These are phyloP conservation scores for Ustilago hordei DNA, from an alignment of 1,284 basidiomycete species.

Conservation along the genomic window DNA sequence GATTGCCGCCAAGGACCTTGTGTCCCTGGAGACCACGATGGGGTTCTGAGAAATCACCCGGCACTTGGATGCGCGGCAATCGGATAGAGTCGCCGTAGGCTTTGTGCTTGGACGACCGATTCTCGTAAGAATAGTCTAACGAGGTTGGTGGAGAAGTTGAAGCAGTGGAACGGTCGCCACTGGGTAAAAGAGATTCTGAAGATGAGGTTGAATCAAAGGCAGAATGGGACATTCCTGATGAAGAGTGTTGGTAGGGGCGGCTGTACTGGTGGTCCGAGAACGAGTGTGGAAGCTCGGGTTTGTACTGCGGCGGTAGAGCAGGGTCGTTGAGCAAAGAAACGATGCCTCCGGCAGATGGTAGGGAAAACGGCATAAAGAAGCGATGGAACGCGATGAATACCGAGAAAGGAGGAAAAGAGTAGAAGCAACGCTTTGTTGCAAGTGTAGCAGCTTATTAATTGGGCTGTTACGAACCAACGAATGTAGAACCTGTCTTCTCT, in stretches of 20 bases:
- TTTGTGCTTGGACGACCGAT: conserved; percentile 18
- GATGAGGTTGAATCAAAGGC: conserved; percentile 44
- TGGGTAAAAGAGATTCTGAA: conserved; percentile 48
- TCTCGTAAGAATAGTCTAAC: conserved; percentile 41
- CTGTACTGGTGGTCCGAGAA: conserved; percentile 32
- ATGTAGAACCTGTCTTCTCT: conserved; percentile 31
- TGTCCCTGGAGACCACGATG: conserved; percentile 41
- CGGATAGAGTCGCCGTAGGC: conserved; percentile 21
- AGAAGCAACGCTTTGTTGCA: conserved; percentile 13
- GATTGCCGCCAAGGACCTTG: conserved; percentile 49
- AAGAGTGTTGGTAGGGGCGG: conserved; percentile 19
- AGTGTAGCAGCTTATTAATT: conserved; percentile 11
- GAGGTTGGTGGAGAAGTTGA: conserved; percentile 51
- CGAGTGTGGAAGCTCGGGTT: conserved; percentile 26
- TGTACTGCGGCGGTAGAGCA: conserved; percentile 39
- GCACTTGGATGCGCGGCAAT: conserved; percentile 49
- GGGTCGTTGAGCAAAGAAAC: conserved; percentile 58
- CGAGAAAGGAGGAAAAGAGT: not conserved
- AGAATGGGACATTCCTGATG: conserved; percentile 40
- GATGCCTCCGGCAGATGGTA: conserved; percentile 55
- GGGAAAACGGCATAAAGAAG: conserved; percentile 49
- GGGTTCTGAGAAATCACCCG: conserved; percentile 20
- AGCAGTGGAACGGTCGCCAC: conserved; percentile 52
- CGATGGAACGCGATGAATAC: conserved; percentile 20
- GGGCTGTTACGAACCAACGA: conserved; percentile 14